Conservation (phyloP, 805 yeast genomes). For the Candida patagonica region DNA sequence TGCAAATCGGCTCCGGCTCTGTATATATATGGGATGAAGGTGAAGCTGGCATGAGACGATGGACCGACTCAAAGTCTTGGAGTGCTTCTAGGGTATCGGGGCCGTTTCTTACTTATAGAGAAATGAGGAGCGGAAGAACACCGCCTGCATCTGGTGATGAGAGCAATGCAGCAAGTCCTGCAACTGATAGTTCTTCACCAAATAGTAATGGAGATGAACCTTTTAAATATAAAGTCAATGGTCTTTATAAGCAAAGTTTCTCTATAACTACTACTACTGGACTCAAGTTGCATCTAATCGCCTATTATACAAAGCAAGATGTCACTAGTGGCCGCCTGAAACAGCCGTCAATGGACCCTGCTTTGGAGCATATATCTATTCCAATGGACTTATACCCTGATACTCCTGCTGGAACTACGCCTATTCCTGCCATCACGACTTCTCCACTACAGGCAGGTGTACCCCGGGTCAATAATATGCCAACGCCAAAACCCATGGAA, state of each 20-base stretch:
- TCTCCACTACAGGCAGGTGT: conserved; percentile 8
- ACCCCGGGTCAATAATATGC: background rate
- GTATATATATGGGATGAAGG: conserved; percentile 66
- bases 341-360: conserved; percentile 39
- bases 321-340: conserved; percentile 21
- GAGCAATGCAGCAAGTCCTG: conserved; percentile 6
- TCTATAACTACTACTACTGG: conserved; percentile 44
- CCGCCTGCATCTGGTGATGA: background rate
- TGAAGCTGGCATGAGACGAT: conserved; percentile 60
- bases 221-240: conserved; percentile 38
- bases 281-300: conserved; percentile 50
- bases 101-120: conserved; percentile 51
- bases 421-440: conserved; percentile 15
- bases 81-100: conserved; percentile 62
- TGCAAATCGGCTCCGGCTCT: conserved; percentile 46
- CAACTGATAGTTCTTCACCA: conserved; percentile 5
- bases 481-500: background rate
- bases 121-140: conserved; percentile 46
- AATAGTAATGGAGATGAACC: conserved; percentile 21
- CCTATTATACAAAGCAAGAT: conserved; percentile 36
- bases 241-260: conserved; percentile 57
- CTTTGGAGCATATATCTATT: conserved; percentile 27
- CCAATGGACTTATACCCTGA: conserved; percentile 32
- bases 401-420: conserved; percentile 12
- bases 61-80: conserved; percentile 77